These are phyloP conservation scores for Coelastrella sp. DNA, from an alignment of 139 green algal genomes.

Conservation along the genomic window DNA sequence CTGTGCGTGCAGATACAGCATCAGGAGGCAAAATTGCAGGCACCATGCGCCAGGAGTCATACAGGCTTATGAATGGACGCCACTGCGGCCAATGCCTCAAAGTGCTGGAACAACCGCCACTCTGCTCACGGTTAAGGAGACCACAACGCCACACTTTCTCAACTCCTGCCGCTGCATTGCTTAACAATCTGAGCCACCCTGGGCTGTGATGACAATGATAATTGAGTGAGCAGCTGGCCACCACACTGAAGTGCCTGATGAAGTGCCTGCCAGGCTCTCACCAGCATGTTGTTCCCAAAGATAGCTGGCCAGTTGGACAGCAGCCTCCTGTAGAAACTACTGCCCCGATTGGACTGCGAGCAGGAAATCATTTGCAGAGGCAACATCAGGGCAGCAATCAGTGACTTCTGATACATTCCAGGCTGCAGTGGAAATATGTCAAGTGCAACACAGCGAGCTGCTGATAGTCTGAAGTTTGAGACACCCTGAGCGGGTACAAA, in stretches of 20 bases:
- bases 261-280: neutral
- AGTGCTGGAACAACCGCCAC: neutral
- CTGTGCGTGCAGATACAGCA: neutral
- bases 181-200: neutral
- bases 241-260: neutral
- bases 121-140: too few relatives aligned
- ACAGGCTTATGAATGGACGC: neutral
- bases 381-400: too few relatives aligned
- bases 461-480: neutral
- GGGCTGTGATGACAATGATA: neutral
- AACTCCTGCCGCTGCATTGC: neutral
- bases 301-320: neutral
- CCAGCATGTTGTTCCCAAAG: conserved; percentile 14
- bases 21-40: neutral
- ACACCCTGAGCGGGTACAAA: too few relatives aligned
- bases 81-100: neutral
- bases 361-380: neutral
- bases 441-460: neutral
- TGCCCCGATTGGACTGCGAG: conserved; percentile 25
- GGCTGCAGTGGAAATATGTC: neutral
- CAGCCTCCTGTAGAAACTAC: conserved; percentile 20
- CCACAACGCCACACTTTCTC: neutral
- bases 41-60: neutral
- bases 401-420: neutral
- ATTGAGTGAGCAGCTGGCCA: neutral